Evolutionary conservation across 257 asterid species (phyloP).

Genomic region (Primulina huaijiensis): DNA sequence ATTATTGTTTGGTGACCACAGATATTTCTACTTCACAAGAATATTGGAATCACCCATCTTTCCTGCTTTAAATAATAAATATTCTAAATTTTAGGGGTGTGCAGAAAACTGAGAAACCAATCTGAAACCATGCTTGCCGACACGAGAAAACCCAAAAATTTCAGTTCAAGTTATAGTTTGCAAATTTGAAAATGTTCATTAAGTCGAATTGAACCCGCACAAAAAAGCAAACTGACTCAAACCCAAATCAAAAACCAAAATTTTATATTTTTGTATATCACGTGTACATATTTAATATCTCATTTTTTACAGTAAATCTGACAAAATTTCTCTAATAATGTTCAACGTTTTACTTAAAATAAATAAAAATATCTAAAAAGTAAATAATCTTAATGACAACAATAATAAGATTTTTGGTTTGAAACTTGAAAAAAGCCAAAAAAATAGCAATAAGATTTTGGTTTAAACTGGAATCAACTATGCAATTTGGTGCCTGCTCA

Average conservation of each 20-base stretch:
- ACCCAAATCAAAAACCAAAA: too few relatives aligned
- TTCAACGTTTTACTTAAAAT: too few relatives aligned
- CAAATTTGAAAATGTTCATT: not conserved
- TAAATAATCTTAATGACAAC: too few relatives aligned
- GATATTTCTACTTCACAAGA: slow-evolving; percentile 8
- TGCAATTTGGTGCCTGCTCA: not conserved
- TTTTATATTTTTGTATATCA: not conserved
- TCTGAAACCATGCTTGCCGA: not conserved
- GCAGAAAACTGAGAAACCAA: not conserved
- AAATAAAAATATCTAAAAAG: too few relatives aligned
- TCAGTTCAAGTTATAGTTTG: not conserved
- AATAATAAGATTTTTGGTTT: too few relatives aligned
- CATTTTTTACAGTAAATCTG: not conserved
- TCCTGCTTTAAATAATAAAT: slow-evolving; percentile 38
- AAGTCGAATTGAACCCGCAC: not conserved
- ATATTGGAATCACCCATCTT: slow-evolving; percentile 45
- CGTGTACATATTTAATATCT: too few relatives aligned
- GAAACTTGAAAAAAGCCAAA: too few relatives aligned
- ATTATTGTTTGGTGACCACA: slow-evolving; percentile 3
- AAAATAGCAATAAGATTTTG: not conserved
- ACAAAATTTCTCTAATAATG: not conserved
- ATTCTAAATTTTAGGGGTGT: not conserved
- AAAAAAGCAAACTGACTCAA: not conserved
- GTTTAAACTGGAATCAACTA: not conserved
- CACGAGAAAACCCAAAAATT: not conserved